Conservation (phyloP, 768 basidiomycete genomes). For the Boletus barrowsii region DNA sequence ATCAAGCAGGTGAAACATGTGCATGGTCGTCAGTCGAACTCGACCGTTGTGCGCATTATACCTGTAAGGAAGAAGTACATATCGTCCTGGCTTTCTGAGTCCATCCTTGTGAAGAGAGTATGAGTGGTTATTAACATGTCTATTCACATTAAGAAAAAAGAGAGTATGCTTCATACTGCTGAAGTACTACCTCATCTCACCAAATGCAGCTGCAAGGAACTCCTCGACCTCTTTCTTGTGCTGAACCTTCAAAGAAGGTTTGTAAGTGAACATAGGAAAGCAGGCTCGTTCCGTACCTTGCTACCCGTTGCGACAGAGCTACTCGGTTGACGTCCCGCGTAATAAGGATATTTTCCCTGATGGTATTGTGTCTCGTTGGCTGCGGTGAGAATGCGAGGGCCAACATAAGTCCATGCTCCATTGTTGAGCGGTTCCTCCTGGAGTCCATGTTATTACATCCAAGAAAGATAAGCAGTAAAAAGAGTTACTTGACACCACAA, state of each 20-base stretch:
- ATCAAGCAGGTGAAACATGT: too few species aligned
- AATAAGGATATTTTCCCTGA: slow-evolving; percentile 84
- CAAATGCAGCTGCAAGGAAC: slow-evolving; percentile 65
- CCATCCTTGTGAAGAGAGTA: too few species aligned
- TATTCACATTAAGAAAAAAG: slow-evolving; percentile 1
- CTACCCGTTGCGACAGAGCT: slow-evolving; percentile 91
- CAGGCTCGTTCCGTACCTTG: slow-evolving; percentile 52
- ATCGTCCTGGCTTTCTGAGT: too few species aligned
- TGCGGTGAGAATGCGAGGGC: slow-evolving; percentile 91
- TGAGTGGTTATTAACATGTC: neutral
- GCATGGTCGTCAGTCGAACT: too few species aligned
- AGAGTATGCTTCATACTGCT: neutral
- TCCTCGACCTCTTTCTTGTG: slow-evolving; percentile 91
- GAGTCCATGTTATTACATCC: slow-evolving; percentile 6
- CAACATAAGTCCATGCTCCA: slow-evolving; percentile 96
- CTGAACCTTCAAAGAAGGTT: slow-evolving; percentile 43
- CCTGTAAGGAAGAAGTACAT: too few species aligned
- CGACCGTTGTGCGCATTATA: too few species aligned
- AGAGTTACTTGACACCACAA: slow-evolving; percentile 80
- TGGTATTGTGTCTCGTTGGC: slow-evolving; percentile 88
- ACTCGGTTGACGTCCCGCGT: slow-evolving; percentile 90
- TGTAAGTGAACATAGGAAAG: neutral
- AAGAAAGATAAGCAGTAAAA: neutral
- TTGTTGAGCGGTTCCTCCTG: slow-evolving; percentile 96
- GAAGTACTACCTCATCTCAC: slow-evolving; percentile 12